Evolutionary conservation across 108 stramenopile species (phyloP).

Genomic region (Pseudonitzschia multistriata): DNA sequence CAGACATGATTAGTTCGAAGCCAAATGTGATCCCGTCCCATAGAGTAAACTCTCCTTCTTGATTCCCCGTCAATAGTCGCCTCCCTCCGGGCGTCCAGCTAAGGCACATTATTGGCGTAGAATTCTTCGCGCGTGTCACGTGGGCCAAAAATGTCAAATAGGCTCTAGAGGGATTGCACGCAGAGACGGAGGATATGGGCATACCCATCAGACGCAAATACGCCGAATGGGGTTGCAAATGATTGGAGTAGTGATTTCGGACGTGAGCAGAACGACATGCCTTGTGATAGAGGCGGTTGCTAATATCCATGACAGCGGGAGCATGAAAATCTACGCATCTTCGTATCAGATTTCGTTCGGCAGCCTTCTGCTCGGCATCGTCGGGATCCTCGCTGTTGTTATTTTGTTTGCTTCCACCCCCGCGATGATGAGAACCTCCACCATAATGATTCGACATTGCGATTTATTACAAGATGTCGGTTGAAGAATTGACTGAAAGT

Average conservation of each 20-base stretch:
- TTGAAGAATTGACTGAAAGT: too few species aligned
- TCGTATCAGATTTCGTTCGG: conserved; percentile 70
- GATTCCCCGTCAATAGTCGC: conserved; percentile 80
- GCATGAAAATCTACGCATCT: conserved; percentile 81
- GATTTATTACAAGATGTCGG: too few species aligned
- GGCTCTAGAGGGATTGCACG: conserved; percentile 47
- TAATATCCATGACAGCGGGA: conserved; percentile 71
- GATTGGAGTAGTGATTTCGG: conserved; percentile 29
- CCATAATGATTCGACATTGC: conserved; percentile 9
- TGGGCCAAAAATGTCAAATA: conserved; percentile 78
- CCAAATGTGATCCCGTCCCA: conserved; percentile 91
- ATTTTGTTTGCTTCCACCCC: not conserved
- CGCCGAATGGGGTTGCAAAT: conserved; percentile 75
- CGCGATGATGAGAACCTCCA: conserved; percentile 8
- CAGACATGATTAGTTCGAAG: conserved; percentile 88
- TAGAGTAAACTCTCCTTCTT: conserved; percentile 89
- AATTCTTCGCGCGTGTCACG: conserved; percentile 85
- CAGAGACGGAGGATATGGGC: conserved; percentile 52
- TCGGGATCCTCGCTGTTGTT: conserved; percentile 38
- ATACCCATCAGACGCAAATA: conserved; percentile 71
- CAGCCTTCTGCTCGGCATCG: conserved; percentile 64
- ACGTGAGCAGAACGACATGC: conserved; percentile 54
- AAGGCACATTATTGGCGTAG: conserved; percentile 77
- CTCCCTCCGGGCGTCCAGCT: conserved; percentile 90
- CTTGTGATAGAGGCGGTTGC: conserved; percentile 67